phyloP scores from a whole-genome alignment of 306 rosid genomes.

The Adenanthera pavonina region DNA sequence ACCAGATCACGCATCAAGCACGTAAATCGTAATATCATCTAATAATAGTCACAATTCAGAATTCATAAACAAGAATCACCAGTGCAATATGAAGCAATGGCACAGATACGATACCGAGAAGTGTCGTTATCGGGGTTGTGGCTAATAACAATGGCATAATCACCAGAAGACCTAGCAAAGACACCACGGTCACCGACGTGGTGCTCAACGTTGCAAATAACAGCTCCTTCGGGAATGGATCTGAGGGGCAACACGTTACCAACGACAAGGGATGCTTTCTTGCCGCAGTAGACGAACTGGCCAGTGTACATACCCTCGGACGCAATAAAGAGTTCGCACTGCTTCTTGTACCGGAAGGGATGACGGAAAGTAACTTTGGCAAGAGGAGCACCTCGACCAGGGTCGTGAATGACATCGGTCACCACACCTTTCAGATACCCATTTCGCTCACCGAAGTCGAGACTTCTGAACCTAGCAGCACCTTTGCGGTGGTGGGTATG shows the following conservation, averaged over 20 bases:
- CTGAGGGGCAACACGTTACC: constrained; percentile 74
- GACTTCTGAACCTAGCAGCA: constrained; percentile 71
- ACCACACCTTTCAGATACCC: constrained; percentile 79
- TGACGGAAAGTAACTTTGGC: constrained; percentile 78
- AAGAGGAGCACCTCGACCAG: constrained; percentile 86
- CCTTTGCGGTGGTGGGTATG: constrained; percentile 91
- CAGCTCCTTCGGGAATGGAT: constrained; percentile 83
- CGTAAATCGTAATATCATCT: neutral
- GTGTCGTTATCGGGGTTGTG: constrained; percentile 82
- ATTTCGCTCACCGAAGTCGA: constrained; percentile 81
- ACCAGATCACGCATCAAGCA: neutral
- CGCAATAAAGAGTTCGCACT: constrained; percentile 67
- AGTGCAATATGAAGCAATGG: too few relatives aligned
- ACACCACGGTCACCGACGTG: constrained; percentile 90
- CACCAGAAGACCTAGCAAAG: constrained; percentile 74
- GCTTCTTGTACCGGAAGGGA: constrained; percentile 78
- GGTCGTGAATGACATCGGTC: constrained; percentile 76
- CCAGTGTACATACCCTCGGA: constrained; percentile 82
- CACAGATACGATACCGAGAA: constrained; percentile 53
- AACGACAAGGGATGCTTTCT: constrained; percentile 76
- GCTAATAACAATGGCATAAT: constrained; percentile 79
- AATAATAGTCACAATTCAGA: neutral
- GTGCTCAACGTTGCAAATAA: constrained; percentile 78
- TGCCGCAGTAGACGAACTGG: constrained; percentile 78
- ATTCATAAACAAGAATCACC: neutral